Base-by-base conservation (phyloP, 106 monocot species). In the Ottelia alismoides region DNA sequence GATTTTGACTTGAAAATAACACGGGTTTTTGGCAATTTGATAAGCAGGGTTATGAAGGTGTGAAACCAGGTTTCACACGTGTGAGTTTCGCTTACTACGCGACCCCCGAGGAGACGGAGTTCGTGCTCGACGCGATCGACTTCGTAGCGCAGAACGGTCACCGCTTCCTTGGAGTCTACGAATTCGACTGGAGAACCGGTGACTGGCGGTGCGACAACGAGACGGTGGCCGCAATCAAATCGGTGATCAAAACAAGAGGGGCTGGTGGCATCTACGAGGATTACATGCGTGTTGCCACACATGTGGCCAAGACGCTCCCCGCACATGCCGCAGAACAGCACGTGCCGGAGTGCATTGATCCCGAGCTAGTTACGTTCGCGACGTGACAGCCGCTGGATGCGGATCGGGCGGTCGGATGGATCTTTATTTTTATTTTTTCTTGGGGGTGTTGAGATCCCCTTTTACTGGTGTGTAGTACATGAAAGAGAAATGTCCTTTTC, bases 21-120 rank as follows among this genome's bases (percentile, higher is more conserved):
- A 2, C 2, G 9, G 5, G 47, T 31, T 32, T 2, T 3, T 9
- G n/a, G n/a, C n/a, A n/a, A n/a, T 60, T 45, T 22, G 22, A 21
- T 3, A 23, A 22, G 20, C 67, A 87, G 87, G 82, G 85, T 2
- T 86, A 77, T 55, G 57, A 74, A 21, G 81, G 85, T 19, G 53
- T 77, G 48, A 77, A 71, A 26, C 85, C 81, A 5, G 87, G 87
- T 30, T 82, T 71, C 60, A 87, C 87, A 0, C 55, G 87, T 24
- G 64, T 87, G n/a, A 82, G 82, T 49, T 77, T 86, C 32, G 30
- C 65, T 0, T 77, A 86, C 61, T 86, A 74, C 54, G 49, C 61
- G 11, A 25, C 73, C 5, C 2, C 2, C 30, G 65, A 78, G 53
- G 87, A 87, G 61, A 58, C 72, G 49, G 74, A 65, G 21, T 87